Evolutionary conservation across 2,329 filamentous ascomycete species (phyloP).

Genomic region (Penicillium rolfsii): DNA sequence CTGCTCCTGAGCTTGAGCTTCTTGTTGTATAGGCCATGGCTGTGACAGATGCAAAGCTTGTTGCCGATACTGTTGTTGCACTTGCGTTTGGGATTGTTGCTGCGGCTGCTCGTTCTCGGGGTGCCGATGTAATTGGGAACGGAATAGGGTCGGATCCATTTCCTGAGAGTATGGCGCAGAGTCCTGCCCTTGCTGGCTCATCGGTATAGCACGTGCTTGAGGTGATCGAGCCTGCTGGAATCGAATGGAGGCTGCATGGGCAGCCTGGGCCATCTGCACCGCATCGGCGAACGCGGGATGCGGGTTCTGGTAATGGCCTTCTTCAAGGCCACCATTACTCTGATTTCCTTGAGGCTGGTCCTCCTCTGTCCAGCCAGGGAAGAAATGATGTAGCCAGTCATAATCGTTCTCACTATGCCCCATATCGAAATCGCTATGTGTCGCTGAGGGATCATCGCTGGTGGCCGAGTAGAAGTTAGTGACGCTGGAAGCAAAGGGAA

Average conservation of each 20-base stretch:
- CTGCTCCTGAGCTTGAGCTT: neutral
- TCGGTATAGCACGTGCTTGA: neutral
- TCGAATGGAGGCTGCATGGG: slow-evolving; percentile 5
- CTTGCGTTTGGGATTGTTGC: neutral
- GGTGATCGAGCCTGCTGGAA: neutral
- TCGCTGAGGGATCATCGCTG: neutral
- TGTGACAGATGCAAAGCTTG: neutral
- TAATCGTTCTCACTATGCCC: neutral
- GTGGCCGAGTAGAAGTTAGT: neutral
- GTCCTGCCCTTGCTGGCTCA: neutral
- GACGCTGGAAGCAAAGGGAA: neutral
- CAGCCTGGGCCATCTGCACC: slow-evolving; percentile 5
- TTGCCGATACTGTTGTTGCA: neutral
- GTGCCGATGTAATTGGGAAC: neutral
- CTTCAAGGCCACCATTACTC: neutral
- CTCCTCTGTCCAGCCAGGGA: neutral
- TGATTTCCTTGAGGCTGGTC: neutral
- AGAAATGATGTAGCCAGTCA: neutral
- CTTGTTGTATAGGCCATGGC: neutral
- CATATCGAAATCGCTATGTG: neutral
- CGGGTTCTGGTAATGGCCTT: neutral
- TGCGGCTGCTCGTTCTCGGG: neutral
- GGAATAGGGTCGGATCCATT: slow-evolving; percentile 5
- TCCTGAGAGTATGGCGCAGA: neutral
- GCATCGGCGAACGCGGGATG: slow-evolving; percentile 20